Conservation (phyloP, 2,329 filamentous ascomycete genomes). For the Parascedosporium putredinis region DNA sequence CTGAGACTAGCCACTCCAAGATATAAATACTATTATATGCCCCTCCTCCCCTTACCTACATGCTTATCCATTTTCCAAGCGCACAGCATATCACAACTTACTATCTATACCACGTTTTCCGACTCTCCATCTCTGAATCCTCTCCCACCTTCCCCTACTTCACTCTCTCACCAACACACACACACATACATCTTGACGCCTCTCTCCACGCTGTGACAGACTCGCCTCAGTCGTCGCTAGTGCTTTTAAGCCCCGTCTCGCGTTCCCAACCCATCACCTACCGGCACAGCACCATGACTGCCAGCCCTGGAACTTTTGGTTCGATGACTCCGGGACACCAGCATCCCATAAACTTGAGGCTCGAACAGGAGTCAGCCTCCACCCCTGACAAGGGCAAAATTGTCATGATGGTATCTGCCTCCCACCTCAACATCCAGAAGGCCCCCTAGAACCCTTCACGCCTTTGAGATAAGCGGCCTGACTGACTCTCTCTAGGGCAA, state of each 20-base stretch:
- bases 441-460: background rate
- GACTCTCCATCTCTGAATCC: background rate
- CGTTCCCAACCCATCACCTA: too few species aligned
- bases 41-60: background rate
- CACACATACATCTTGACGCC: too few species aligned
- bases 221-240: too few species aligned
- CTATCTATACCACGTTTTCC: background rate
- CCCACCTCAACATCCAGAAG: background rate
- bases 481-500: constrained; percentile 8
- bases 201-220: too few species aligned
- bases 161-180: too few species aligned
- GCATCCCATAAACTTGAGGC: background rate
- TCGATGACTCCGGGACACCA: background rate
- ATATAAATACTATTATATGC: background rate
- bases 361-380: background rate
- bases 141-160: background rate
- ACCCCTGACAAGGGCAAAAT: background rate
- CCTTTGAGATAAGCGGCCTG: background rate
- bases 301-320: background rate
- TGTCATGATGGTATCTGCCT: constrained; percentile 4
- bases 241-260: too few species aligned
- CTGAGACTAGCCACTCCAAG: background rate
- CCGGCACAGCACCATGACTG: too few species aligned
- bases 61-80: background rate
- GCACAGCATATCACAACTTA: background rate